Percentiles rank a stretch among this genome's conserved stretches.
Conservation (phyloP, 371 early-diverging fungal genomes). For the Mycotypha africana region DNA sequence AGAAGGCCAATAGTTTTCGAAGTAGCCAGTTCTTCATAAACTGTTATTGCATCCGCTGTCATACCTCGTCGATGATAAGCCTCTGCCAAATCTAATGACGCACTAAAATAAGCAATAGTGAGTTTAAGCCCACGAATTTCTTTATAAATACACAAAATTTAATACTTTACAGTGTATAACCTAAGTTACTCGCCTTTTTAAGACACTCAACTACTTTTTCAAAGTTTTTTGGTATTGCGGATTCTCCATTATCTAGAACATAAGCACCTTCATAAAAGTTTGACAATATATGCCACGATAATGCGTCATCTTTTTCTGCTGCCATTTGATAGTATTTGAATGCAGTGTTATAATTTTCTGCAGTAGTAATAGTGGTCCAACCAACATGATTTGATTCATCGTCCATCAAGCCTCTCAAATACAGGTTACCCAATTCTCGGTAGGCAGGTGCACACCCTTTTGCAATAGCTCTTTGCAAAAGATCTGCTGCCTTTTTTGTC, state of each 20-base stretch:
- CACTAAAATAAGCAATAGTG: no score
- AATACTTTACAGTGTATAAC: slow-evolving; percentile 19
- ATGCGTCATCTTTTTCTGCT: slow-evolving; percentile 35
- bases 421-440: slow-evolving; percentile 18
- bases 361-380: background rate
- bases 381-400: slow-evolving; percentile 3
- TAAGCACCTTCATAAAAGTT: slow-evolving; percentile 24
- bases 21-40: slow-evolving; percentile 13
- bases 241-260: slow-evolving; percentile 5
- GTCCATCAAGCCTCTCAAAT: slow-evolving; percentile 12
- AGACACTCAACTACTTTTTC: slow-evolving; percentile 22
- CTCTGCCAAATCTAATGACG: slow-evolving; percentile 11
- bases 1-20: background rate
- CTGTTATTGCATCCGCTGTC: slow-evolving; percentile 9
- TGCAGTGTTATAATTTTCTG: slow-evolving; percentile 17
- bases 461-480: slow-evolving; percentile 15
- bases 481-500: slow-evolving; percentile 9
- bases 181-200: slow-evolving; percentile 16
- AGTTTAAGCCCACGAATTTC: no score
- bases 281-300: slow-evolving; percentile 69
- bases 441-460: slow-evolving; percentile 13
- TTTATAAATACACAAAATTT: no score
- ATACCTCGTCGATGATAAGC: slow-evolving; percentile 6
- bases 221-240: background rate
- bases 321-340: slow-evolving; percentile 40